Percentiles rank a stretch among this genome's conserved stretches.
Conservation (phyloP, 2,329 filamentous ascomycete genomes). For the Emergomyces africanus region DNA sequence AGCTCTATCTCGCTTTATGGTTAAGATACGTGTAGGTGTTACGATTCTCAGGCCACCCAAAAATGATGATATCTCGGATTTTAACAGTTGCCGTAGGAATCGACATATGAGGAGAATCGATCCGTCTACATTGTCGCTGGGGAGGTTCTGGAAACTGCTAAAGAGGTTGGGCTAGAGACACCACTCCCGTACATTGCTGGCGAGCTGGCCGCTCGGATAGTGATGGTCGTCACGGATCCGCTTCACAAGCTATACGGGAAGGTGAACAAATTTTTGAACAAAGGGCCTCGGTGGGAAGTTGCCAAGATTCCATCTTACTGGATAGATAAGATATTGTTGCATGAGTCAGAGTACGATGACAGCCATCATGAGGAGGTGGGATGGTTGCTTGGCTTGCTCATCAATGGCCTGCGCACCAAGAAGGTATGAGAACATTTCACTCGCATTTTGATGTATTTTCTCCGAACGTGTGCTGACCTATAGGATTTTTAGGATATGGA, state of each 20-base stretch:
- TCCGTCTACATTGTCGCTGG: slow-evolving; percentile 68
- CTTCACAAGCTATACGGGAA: slow-evolving; percentile 76
- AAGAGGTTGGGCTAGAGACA: slow-evolving; percentile 38
- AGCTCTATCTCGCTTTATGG: slow-evolving; percentile 31
- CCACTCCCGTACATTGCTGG: slow-evolving; percentile 61
- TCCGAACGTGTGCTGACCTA: background rate
- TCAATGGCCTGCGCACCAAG: slow-evolving; percentile 49
- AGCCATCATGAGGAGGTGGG: slow-evolving; percentile 57
- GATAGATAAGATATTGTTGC: slow-evolving; percentile 59
- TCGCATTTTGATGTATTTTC: background rate
- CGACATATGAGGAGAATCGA: slow-evolving; percentile 60
- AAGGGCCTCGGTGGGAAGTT: slow-evolving; percentile 59
- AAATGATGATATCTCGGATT: background rate
- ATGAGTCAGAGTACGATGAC: slow-evolving; percentile 59
- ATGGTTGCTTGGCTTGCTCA: slow-evolving; percentile 61
- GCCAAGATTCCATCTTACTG: slow-evolving; percentile 45
- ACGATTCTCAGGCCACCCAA: background rate
- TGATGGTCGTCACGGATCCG: slow-evolving; percentile 61
- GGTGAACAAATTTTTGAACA: slow-evolving; percentile 70
- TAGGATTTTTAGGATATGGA: slow-evolving; percentile 30
- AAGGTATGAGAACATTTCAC: slow-evolving; percentile 28
- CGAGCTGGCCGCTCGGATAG: slow-evolving; percentile 59
- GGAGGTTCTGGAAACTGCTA: slow-evolving; percentile 65
- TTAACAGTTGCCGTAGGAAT: slow-evolving; percentile 37
- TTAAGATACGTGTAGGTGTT: slow-evolving; percentile 24